These are phyloP conservation scores for Rhododendron mucronatum DNA, from an alignment of 148 eudicot genomes.

Conservation along the genomic window DNA sequence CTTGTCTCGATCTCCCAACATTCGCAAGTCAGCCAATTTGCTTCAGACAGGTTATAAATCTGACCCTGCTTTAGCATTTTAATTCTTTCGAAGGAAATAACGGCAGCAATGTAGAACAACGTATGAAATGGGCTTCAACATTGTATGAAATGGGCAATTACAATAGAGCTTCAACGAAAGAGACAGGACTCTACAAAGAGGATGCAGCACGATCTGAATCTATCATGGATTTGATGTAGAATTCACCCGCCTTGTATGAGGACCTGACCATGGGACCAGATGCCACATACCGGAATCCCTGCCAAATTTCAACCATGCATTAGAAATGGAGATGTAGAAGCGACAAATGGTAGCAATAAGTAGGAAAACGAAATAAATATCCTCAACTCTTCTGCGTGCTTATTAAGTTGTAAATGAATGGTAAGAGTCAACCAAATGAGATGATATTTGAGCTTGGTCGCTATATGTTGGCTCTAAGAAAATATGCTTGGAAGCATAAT, in stretches of 20 bases:
- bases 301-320: constrained; percentile 16
- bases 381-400: background rate
- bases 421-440: background rate
- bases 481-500: background rate
- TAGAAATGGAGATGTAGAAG: background rate
- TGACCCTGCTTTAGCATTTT: background rate
- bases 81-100: background rate
- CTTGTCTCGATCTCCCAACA: background rate
- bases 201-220: constrained; percentile 77
- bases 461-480: background rate
- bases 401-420: background rate
- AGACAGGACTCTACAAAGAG: constrained; percentile 22
- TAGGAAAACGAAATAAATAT: background rate
- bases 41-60: background rate
- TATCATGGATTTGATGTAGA: constrained; percentile 89
- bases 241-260: constrained; percentile 97
- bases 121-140: background rate
- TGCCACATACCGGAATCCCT: constrained; percentile 96
- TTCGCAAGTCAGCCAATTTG: background rate
- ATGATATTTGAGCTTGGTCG: background rate
- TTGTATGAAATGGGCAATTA: background rate
- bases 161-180: background rate
- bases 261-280: constrained; percentile 98
- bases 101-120: background rate
- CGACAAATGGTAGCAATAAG: background rate